Evolutionary conservation across 306 rosid species (phyloP).

Genomic region (Vigna angularis): DNA sequence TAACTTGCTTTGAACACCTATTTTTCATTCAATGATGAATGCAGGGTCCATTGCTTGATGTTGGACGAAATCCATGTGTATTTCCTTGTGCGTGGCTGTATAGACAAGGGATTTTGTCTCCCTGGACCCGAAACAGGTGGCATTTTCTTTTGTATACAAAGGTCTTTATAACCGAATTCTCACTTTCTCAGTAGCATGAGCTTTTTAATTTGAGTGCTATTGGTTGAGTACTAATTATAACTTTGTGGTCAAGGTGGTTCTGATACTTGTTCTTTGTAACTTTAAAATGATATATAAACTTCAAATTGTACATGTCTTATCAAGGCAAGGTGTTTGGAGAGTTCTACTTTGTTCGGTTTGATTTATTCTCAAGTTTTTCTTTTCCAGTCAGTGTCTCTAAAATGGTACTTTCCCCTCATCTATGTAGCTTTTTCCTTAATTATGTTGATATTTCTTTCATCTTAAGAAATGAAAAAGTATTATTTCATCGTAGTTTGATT

Average conservation of each 20-base stretch:
- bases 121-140: constrained; percentile 89
- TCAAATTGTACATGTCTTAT: too few species aligned
- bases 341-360: constrained; percentile 19
- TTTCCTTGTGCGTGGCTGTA: constrained; percentile 89
- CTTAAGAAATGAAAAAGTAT: constrained; percentile 8
- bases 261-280: constrained; percentile 13
- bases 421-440: background rate
- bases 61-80: constrained; percentile 82
- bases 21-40: constrained; percentile 53
- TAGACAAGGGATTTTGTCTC: constrained; percentile 87
- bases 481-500: background rate
- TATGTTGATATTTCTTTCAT: constrained; percentile 20
- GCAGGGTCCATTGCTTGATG: constrained; percentile 95
- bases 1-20: constrained; percentile 29
- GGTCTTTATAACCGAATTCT: constrained; percentile 34
- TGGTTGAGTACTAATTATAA: constrained; percentile 15
- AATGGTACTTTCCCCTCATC: constrained; percentile 30
- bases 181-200: constrained; percentile 19
- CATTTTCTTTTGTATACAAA: constrained; percentile 50
- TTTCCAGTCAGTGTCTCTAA: constrained; percentile 23
- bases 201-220: background rate
- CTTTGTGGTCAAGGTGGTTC: constrained; percentile 6
- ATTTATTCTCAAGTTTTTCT: background rate
- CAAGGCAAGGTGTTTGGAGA: too few species aligned
- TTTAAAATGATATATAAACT: constrained; percentile 1